These are phyloP conservation scores for Nannizzia gypsea DNA, from an alignment of 2,329 filamentous ascomycete species.

Conservation along the genomic window DNA sequence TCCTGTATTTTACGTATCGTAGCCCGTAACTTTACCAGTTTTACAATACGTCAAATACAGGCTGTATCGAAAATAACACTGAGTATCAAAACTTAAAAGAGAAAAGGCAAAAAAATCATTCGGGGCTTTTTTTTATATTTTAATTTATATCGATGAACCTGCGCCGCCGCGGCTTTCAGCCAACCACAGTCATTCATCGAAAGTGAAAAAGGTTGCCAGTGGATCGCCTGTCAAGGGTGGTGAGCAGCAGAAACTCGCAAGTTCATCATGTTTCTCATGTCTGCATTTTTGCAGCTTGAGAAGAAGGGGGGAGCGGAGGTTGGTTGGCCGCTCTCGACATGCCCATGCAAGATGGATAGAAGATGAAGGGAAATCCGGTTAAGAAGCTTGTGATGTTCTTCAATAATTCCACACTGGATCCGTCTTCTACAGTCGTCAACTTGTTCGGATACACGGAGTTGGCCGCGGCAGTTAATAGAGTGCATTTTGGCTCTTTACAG, in stretches of 20 bases:
- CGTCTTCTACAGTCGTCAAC: too few relatives aligned
- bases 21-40: neutral
- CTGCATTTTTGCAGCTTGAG: neutral
- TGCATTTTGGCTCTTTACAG: neutral
- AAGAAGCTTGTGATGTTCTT: neutral
- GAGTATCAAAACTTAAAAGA: neutral
- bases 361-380: neutral
- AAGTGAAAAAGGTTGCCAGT: neutral
- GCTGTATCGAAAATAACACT: too few relatives aligned
- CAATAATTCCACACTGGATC: too few relatives aligned
- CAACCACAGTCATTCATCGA: neutral
- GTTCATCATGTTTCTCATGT: neutral
- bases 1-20: neutral
- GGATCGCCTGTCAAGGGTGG: slow-evolving; percentile 1
- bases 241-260: neutral
- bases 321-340: neutral
- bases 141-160: neutral
- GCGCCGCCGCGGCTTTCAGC: slow-evolving; percentile 7
- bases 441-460: neutral
- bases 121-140: neutral
- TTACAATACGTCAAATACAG: neutral
- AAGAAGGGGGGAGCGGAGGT: neutral
- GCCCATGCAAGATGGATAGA: neutral
- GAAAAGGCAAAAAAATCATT: neutral
- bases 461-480: too few relatives aligned